Evolutionary conservation across 1,284 basidiomycete species (phyloP).

Genomic region (Cryptococcus sp.): DNA sequence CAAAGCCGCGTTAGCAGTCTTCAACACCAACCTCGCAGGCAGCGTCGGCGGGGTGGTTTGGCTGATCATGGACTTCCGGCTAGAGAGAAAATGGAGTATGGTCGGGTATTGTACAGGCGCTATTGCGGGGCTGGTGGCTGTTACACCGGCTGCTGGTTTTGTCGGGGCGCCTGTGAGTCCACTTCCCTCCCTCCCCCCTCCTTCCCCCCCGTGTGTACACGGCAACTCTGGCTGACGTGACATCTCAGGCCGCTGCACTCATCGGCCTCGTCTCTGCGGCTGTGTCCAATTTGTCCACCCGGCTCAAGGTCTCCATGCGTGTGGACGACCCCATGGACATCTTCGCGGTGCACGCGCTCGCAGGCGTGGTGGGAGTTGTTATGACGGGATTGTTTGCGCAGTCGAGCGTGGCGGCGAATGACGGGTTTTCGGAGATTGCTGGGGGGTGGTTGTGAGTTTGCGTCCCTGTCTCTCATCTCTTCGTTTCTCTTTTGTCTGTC

Average conservation of each 20-base stretch:
- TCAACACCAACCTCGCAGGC: slow-evolving; percentile 71
- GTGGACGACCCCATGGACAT: slow-evolving; percentile 59
- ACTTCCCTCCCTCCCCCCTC: slow-evolving; percentile 47
- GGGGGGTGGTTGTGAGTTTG: slow-evolving; percentile 64
- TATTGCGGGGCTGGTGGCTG: slow-evolving; percentile 73
- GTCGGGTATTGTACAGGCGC: slow-evolving; percentile 82
- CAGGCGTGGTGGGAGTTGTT: slow-evolving; percentile 79
- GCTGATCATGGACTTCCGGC: slow-evolving; percentile 80
- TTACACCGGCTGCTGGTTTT: slow-evolving; percentile 59
- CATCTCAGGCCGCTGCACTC: slow-evolving; percentile 57
- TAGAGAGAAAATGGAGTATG: slow-evolving; percentile 72
- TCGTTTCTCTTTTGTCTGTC: too few relatives aligned
- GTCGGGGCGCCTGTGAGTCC: slow-evolving; percentile 47
- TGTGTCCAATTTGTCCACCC: slow-evolving; percentile 82
- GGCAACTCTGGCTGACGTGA: neutral
- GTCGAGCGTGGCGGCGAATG: slow-evolving; percentile 71
- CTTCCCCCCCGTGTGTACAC: slow-evolving; percentile 48
- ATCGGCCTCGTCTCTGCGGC: slow-evolving; percentile 72
- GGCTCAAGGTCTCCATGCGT: slow-evolving; percentile 59
- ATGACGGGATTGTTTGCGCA: slow-evolving; percentile 63
- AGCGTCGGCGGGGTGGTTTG: slow-evolving; percentile 68
- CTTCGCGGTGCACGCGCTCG: slow-evolving; percentile 86
- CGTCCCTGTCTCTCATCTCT: neutral
- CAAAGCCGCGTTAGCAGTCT: slow-evolving; percentile 78
- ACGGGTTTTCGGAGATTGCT: slow-evolving; percentile 54